These are phyloP conservation scores for Boletus sp. DNA, from an alignment of 768 basidiomycete species.

Conservation along the genomic window DNA sequence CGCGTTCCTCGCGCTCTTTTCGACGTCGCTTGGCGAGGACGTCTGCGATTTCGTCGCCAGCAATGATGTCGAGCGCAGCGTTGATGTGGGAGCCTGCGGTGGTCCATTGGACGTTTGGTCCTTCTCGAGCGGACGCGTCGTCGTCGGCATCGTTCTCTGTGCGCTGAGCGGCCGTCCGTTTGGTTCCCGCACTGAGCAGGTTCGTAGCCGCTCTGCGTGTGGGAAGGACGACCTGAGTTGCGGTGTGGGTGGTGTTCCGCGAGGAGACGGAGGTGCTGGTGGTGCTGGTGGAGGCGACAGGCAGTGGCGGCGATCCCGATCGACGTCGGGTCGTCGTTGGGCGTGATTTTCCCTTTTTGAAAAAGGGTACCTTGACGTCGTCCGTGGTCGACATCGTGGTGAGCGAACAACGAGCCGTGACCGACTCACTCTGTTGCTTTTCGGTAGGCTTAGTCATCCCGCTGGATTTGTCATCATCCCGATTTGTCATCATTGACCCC, in stretches of 20 bases:
- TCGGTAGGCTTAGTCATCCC: constrained; percentile 19
- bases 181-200: constrained; percentile 75
- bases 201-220: constrained; percentile 63
- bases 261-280: constrained; percentile 26
- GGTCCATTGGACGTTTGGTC: constrained; percentile 75
- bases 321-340: constrained; percentile 76
- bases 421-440: no score
- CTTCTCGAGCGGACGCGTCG: constrained; percentile 41
- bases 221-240: constrained; percentile 74
- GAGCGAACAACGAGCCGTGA: background rate
- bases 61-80: constrained; percentile 69
- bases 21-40: constrained; percentile 66
- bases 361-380: constrained; percentile 70
- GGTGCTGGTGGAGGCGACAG: constrained; percentile 16
- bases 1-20: constrained; percentile 50
- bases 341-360: constrained; percentile 80
- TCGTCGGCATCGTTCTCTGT: constrained; percentile 44
- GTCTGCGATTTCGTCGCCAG: constrained; percentile 79
- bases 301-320: constrained; percentile 55
- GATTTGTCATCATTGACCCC: constrained; percentile 14
- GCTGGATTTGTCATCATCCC: constrained; percentile 2
- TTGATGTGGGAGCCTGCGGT: constrained; percentile 71
- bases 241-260: constrained; percentile 3
- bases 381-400: constrained; percentile 32
- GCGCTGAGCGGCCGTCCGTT: constrained; percentile 52